These are phyloP conservation scores for Salix viminalis DNA, from an alignment of 345 rosid genomes.

Conservation along the genomic window DNA sequence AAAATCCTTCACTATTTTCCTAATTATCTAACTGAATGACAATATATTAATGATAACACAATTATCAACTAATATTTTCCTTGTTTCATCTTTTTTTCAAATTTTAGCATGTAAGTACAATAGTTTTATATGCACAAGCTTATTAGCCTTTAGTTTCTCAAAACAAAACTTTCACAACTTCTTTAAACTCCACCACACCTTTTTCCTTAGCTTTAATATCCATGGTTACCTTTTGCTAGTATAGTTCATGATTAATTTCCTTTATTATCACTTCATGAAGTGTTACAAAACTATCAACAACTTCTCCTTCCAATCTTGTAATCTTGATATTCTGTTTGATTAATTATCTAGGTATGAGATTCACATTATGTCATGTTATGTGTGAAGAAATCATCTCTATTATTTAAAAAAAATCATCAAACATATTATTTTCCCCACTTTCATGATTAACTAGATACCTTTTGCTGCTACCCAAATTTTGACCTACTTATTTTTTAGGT, in stretches of 20 bases:
- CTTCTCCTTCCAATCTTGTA: not conserved
- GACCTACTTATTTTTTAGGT: no score
- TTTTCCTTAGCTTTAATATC: not conserved
- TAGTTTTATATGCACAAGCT: not conserved
- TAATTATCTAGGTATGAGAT: no score
- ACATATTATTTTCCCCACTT: not conserved
- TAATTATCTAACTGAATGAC: no score
- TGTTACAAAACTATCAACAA: not conserved
- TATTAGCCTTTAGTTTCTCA: no score
- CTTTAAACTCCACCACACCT: not conserved
- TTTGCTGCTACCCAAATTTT: no score
- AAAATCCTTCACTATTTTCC: not conserved
- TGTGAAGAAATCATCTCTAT: not conserved
- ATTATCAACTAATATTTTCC: no score
- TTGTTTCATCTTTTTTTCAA: no score
- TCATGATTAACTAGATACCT: no score
- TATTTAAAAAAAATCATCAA: not conserved
- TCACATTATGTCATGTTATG: not conserved
- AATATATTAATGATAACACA: no score
- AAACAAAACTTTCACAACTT: no score
- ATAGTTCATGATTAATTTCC: no score
- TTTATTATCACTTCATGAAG: not conserved
- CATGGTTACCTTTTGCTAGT: no score
- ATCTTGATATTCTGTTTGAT: not conserved
- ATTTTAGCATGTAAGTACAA: not conserved